Percentiles rank a stretch among this genome's conserved stretches.
These are phyloP conservation scores for Kregervanrija fluxuum DNA, from an alignment of 805 yeast species.

Conservation along the genomic window DNA sequence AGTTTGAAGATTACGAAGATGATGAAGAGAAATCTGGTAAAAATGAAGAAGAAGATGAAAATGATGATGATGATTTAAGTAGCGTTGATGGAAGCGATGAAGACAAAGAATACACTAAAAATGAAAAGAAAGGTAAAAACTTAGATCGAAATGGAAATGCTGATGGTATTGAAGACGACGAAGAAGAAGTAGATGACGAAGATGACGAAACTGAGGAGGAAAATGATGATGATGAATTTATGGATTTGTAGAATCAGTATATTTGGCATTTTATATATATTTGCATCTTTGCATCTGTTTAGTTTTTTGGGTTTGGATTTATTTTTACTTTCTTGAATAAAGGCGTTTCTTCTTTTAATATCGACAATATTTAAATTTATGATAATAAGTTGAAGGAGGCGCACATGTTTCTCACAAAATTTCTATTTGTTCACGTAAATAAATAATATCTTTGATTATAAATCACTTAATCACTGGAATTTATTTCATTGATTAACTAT, in stretches of 20 bases:
- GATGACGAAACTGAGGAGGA: conserved; percentile 16
- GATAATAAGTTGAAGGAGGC: too few relatives aligned
- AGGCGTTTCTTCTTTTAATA: too few relatives aligned
- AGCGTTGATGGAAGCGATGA: conserved; percentile 16
- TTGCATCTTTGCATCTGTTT: too few relatives aligned
- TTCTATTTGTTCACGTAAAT: too few relatives aligned
- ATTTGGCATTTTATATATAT: too few relatives aligned
- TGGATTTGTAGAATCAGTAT: conserved; percentile 14
- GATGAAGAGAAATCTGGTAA: conserved; percentile 10
- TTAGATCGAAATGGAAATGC: conserved; percentile 12
- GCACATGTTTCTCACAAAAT: too few relatives aligned
- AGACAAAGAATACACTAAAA: conserved; percentile 20
- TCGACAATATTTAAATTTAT: too few relatives aligned
- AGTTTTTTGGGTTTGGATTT: too few relatives aligned
- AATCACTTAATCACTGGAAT: too few relatives aligned
- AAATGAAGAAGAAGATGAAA: conserved; percentile 10
- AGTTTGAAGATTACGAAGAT: conserved; percentile 21
- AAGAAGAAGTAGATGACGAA: conserved; percentile 15
- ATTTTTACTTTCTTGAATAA: too few relatives aligned
- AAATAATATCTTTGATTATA: too few relatives aligned
- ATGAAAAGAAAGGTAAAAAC: conserved; percentile 15
- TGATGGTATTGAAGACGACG: conserved; percentile 17
- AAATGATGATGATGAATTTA: conserved; percentile 23
- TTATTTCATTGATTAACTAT: too few relatives aligned
- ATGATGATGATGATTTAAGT: conserved; percentile 16